Evolutionary conservation across 768 basidiomycete genomes (phyloP).

Genomic region (Leccinum pellstonianum): DNA sequence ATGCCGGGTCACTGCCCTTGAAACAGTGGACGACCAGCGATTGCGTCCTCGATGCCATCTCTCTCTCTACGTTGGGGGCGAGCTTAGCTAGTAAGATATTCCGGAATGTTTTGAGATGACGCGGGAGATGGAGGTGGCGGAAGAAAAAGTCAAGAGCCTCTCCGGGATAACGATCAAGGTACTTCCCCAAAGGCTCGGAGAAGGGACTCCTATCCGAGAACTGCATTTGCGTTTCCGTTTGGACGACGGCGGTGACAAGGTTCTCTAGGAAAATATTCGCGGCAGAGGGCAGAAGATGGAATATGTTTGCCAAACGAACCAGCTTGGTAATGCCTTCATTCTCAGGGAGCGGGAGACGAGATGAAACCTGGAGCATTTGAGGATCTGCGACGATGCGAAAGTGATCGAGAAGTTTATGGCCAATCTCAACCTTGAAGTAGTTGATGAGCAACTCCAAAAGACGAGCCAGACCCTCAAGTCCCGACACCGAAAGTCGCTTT

Average conservation of each 20-base stretch:
- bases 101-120: conserved; percentile 79
- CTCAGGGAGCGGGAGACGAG: conserved; percentile 76
- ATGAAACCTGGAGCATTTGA: conserved; percentile 75
- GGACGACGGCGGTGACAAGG: conserved; percentile 84
- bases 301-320: conserved; percentile 94
- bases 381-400: conserved; percentile 92
- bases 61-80: conserved; percentile 72
- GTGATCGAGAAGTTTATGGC: conserved; percentile 94
- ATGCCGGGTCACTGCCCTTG: conserved; percentile 45
- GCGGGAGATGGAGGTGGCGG: conserved; percentile 70
- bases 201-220: conserved; percentile 90
- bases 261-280: conserved; percentile 90
- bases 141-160: conserved; percentile 88
- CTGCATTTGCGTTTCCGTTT: conserved; percentile 89
- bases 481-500: conserved; percentile 87
- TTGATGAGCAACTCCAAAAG: conserved; percentile 93
- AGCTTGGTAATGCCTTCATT: conserved; percentile 92
- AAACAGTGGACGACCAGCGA: conserved; percentile 52
- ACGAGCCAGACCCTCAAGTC: conserved; percentile 90
- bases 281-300: conserved; percentile 91
- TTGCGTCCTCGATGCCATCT: conserved; percentile 60
- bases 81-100: conserved; percentile 78
- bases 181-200: conserved; percentile 87
- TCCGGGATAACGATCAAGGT: conserved; percentile 84
- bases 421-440: conserved; percentile 99